Evolutionary conservation across 371 early-diverging fungal genomes (phyloP).

Genomic region (Fennellomyces sp.): DNA sequence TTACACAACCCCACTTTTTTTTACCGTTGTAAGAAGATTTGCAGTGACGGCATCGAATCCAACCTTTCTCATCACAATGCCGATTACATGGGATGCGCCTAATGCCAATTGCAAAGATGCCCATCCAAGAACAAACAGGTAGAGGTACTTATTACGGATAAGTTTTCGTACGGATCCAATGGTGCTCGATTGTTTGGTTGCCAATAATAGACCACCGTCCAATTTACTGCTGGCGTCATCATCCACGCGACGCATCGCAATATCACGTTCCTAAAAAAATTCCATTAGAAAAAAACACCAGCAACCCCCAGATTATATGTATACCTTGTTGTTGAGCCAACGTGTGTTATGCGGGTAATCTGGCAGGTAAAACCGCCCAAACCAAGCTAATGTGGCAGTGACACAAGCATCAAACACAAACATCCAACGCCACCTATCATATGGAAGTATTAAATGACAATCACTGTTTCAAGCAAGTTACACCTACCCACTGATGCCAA

Average conservation of each 20-base stretch:
- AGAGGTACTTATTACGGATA: slow-evolving; percentile 25
- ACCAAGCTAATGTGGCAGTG: slow-evolving; percentile 29
- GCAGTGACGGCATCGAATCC: slow-evolving; percentile 53
- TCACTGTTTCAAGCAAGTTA: neutral
- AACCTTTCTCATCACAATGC: slow-evolving; percentile 46
- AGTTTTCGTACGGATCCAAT: neutral
- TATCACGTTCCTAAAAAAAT: slow-evolving; percentile 19
- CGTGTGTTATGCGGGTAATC: slow-evolving; percentile 48
- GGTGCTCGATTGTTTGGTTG: neutral
- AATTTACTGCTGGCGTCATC: slow-evolving; percentile 1
- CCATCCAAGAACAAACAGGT: slow-evolving; percentile 45
- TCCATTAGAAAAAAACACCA: neutral
- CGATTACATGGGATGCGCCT: slow-evolving; percentile 41
- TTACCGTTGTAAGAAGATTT: slow-evolving; percentile 49
- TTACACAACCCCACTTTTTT: neutral
- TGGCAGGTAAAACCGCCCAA: slow-evolving; percentile 38
- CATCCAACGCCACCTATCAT: slow-evolving; percentile 52
- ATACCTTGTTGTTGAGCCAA: slow-evolving; percentile 38
- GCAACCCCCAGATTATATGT: neutral
- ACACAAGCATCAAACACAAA: slow-evolving; percentile 43
- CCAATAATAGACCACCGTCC: neutral
- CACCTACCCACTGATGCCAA: slow-evolving; percentile 50
- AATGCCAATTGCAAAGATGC: slow-evolving; percentile 34
- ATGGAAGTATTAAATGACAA: neutral
- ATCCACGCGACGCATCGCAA: slow-evolving; percentile 30